Conservation (phyloP, 164 flowering plant species). For the Nymphaea colorata region DNA sequence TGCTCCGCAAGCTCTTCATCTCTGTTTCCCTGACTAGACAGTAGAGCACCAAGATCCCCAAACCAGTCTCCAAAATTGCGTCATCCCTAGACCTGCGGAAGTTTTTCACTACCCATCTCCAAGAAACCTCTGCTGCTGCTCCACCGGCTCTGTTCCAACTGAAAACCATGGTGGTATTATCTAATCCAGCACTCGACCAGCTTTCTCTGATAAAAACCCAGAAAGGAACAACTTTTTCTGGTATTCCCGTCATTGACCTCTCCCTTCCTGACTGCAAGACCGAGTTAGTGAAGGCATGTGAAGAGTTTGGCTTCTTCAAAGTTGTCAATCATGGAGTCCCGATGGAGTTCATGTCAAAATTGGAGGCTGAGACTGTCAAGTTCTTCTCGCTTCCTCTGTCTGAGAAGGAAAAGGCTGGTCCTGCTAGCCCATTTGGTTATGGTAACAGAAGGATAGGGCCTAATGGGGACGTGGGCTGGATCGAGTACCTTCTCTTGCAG, state of each 20-base stretch:
- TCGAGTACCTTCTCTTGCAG: conserved; percentile 69
- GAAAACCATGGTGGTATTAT: conserved; percentile 56
- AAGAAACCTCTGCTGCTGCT: neutral
- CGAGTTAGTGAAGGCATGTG: conserved; percentile 52
- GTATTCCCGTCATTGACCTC: conserved; percentile 65
- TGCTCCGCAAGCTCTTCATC: too few relatives aligned
- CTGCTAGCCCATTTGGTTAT: conserved; percentile 71
- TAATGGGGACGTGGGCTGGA: conserved; percentile 92
- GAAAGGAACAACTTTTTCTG: conserved; percentile 22
- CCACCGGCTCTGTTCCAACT: too few relatives aligned
- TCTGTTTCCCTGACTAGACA: too few relatives aligned
- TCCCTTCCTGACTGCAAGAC: conserved; percentile 34
- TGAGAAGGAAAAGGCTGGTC: conserved; percentile 56
- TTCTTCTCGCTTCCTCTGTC: conserved; percentile 51
- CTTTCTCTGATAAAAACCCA: conserved; percentile 34
- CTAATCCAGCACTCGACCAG: conserved; percentile 36
- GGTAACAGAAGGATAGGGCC: conserved; percentile 71
- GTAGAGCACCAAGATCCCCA: neutral
- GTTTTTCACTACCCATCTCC: neutral
- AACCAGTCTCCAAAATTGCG: neutral
- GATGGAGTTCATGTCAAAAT: conserved; percentile 24
- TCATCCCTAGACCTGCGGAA: neutral
- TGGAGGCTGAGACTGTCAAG: conserved; percentile 46
- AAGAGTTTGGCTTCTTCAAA: conserved; percentile 82
- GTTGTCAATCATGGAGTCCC: conserved; percentile 73